Evolutionary conservation across 345 rosid genomes (phyloP).

Genomic region (Camelina neglecta): DNA sequence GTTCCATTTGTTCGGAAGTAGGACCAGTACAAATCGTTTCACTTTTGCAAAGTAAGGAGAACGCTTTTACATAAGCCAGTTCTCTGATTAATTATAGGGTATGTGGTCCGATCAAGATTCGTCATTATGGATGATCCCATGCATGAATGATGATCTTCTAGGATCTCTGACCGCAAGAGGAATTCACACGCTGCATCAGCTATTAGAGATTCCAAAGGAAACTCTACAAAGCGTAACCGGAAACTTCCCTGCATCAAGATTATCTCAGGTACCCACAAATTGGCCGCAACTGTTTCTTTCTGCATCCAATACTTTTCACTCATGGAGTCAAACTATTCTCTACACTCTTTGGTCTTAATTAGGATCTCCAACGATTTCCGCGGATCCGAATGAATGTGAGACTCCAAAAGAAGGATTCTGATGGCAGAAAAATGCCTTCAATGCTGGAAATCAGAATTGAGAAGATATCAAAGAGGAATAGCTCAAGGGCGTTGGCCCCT

Average conservation of each 20-base stretch:
- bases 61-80: slow-evolving; percentile 12
- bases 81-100: slow-evolving; percentile 55
- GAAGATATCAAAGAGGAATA: slow-evolving; percentile 63
- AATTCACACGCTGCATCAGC: slow-evolving; percentile 68
- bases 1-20: not conserved
- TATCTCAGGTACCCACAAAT: slow-evolving; percentile 66
- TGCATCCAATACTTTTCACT: not conserved
- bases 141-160: slow-evolving; percentile 76
- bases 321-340: slow-evolving; percentile 12
- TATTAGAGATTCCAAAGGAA: slow-evolving; percentile 66
- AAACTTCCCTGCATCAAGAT: slow-evolving; percentile 55
- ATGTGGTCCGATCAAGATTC: slow-evolving; percentile 85
- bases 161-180: slow-evolving; percentile 55
- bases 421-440: slow-evolving; percentile 46
- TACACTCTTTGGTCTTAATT: slow-evolving; percentile 27
- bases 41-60: not conserved
- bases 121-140: slow-evolving; percentile 83
- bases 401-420: slow-evolving; percentile 58
- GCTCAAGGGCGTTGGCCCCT: slow-evolving; percentile 81
- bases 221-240: slow-evolving; percentile 63
- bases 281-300: not conserved
- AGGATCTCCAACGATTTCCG: slow-evolving; percentile 90
- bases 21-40: not conserved
- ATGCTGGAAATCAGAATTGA: slow-evolving; percentile 68
- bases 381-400: slow-evolving; percentile 64